Conservation (phyloP, 179 eudicot species). For the Pouteria campechiana region DNA sequence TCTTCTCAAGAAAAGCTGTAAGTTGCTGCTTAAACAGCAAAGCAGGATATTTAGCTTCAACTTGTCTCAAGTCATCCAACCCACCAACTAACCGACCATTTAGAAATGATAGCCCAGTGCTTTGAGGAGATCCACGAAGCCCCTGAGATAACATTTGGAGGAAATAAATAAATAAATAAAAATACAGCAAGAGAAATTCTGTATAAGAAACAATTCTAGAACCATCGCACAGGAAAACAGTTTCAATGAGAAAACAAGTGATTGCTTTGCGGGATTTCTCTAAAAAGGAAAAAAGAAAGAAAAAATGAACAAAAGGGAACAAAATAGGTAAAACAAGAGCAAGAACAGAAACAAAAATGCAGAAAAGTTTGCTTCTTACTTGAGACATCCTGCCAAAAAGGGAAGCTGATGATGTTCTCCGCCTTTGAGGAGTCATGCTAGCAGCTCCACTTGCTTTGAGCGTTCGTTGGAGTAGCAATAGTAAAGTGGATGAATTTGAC, state of each 20-base stretch:
- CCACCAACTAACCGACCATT: conserved; percentile 63
- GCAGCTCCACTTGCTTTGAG: conserved; percentile 95
- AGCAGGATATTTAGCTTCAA: conserved; percentile 98
- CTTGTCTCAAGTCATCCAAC: conserved; percentile 82
- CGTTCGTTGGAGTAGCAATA: conserved; percentile 94
- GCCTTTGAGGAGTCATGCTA: conserved; percentile 81
- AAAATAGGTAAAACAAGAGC: neutral
- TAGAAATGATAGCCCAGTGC: conserved; percentile 71
- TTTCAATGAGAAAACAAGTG: too few relatives aligned
- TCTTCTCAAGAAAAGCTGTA: conserved; percentile 96
- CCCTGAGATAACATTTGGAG: too few relatives aligned
- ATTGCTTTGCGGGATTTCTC: too few relatives aligned
- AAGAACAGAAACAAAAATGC: neutral
- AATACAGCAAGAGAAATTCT: neutral
- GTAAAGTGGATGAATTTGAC: conserved; percentile 77
- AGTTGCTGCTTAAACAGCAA: conserved; percentile 95
- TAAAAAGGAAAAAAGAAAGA: neutral
- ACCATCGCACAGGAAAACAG: too few relatives aligned
- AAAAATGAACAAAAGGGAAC: neutral
- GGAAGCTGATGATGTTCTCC: conserved; percentile 84
- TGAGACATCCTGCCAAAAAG: conserved; percentile 98
- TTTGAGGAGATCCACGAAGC: conserved; percentile 73
- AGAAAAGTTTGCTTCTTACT: conserved; percentile 24
- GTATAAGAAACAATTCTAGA: too few relatives aligned
- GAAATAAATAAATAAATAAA: neutral